Evolutionary conservation across 441 rosid genomes (phyloP).

Genomic region (Populus hybrid): DNA sequence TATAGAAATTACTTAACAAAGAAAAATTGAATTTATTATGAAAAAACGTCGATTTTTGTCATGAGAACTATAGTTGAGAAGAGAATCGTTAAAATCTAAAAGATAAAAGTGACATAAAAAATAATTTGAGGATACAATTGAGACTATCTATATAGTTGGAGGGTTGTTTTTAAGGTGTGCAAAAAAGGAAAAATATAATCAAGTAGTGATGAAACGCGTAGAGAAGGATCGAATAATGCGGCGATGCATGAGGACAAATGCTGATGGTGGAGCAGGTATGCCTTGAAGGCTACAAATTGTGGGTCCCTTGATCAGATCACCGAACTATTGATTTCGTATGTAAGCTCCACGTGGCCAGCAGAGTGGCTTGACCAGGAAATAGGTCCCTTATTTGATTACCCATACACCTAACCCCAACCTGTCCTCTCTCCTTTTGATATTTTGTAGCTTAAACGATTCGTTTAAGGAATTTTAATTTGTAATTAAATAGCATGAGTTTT

Average conservation of each 20-base stretch:
- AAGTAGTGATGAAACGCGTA: background rate
- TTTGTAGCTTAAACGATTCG: background rate
- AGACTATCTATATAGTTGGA: no score
- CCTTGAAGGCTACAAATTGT: background rate
- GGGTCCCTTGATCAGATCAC: background rate
- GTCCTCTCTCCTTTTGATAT: background rate
- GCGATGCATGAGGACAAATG: constrained; percentile 1
- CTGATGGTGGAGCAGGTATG: background rate
- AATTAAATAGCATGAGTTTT: no score
- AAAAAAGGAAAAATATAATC: background rate
- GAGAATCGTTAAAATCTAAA: no score
- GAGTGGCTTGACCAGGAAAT: constrained; percentile 8
- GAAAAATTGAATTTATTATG: no score
- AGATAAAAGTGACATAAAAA: no score
- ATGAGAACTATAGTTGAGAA: background rate
- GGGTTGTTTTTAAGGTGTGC: background rate
- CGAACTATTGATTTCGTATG: background rate
- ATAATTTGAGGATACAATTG: background rate
- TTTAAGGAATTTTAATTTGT: background rate
- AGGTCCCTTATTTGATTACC: constrained; percentile 1
- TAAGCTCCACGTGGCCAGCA: background rate
- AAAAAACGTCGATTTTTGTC: no score
- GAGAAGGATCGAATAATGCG: background rate
- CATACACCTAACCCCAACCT: constrained; percentile 12
- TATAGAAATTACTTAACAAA: background rate